phyloP scores from a whole-genome alignment of 2,329 filamentous ascomycete species.

The Fusarium buxicola region DNA sequence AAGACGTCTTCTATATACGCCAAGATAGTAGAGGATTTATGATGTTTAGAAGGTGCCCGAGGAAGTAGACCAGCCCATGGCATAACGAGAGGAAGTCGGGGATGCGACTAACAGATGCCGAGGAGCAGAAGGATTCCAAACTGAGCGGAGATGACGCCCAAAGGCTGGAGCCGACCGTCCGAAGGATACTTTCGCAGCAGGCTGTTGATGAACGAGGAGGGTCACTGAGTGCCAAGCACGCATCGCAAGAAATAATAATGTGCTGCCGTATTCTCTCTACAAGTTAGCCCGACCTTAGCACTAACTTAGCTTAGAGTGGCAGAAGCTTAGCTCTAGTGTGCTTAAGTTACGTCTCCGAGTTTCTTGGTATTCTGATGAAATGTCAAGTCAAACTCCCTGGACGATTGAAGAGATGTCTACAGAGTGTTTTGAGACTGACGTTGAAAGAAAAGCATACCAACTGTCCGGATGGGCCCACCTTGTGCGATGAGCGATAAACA shows the following conservation, averaged over 20 bases:
- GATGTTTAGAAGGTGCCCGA: accelerated
- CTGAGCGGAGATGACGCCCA: slow-evolving; percentile 2
- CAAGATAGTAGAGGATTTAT: neutral
- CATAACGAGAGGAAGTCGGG: slow-evolving; percentile 1
- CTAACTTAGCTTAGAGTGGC: too few species aligned
- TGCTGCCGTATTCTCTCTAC: too few species aligned
- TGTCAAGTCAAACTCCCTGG: neutral
- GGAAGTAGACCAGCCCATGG: neutral
- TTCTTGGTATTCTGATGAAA: too few species aligned
- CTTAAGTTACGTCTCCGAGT: too few species aligned
- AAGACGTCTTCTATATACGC: neutral
- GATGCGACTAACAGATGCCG: slow-evolving; percentile 1
- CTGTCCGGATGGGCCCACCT: slow-evolving; percentile 10
- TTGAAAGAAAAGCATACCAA: neutral
- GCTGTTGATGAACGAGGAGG: too few species aligned
- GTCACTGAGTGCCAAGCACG: too few species aligned
- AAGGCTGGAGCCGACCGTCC: neutral
- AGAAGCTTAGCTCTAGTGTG: too few species aligned
- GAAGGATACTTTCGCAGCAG: too few species aligned
- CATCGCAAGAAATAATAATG: too few species aligned
- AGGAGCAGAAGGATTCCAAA: slow-evolving; percentile 4
- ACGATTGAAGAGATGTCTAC: neutral
- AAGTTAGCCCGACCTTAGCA: too few species aligned
- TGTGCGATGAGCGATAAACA: slow-evolving; percentile 30
- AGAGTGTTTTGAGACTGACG: neutral